These are phyloP conservation scores for Sordariomycetes sp. DNA, from an alignment of 2,329 filamentous ascomycete species.

Conservation along the genomic window DNA sequence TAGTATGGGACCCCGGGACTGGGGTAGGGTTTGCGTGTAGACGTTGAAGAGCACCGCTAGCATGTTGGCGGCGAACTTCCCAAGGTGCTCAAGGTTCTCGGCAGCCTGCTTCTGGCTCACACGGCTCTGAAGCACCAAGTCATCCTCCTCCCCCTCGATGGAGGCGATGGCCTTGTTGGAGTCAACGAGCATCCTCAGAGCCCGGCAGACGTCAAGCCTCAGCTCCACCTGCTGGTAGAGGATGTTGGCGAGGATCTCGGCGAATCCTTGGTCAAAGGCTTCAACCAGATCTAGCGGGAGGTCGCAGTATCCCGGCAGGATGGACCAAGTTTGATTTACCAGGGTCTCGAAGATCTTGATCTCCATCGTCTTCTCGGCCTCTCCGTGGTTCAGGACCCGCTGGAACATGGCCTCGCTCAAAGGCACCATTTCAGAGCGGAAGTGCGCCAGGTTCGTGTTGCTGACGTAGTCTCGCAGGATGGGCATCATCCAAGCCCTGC, in stretches of 20 bases:
- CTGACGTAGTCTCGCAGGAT: conserved; percentile 81
- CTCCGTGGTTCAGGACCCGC: conserved; percentile 70
- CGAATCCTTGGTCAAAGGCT: conserved; percentile 79
- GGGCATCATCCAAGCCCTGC: conserved; percentile 89
- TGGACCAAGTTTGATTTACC: conserved; percentile 90
- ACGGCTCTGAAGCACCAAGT: conserved; percentile 66
- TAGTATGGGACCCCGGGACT: conserved; percentile 81
- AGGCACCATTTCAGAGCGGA: conserved; percentile 76
- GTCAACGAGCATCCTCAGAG: conserved; percentile 77
- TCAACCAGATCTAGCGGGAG: conserved; percentile 68
- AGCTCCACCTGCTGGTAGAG: conserved; percentile 87
- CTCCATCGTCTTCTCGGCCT: conserved; percentile 83
- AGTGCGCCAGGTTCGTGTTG: conserved; percentile 80
- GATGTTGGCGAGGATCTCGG: conserved; percentile 81
- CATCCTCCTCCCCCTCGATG: conserved; percentile 58
- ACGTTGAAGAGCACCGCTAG: conserved; percentile 98
- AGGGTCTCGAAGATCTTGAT: conserved; percentile 97
- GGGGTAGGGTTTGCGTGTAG: conserved; percentile 90
- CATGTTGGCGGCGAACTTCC: conserved; percentile 73
- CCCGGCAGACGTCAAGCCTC: conserved; percentile 77
- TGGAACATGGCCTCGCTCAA: conserved; percentile 88
- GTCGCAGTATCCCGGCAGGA: conserved; percentile 89
- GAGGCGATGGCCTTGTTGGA: conserved; percentile 76
- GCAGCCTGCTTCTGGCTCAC: conserved; percentile 65
- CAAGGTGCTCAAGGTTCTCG: conserved; percentile 74